A percentile compares a stretch with the other conserved stretches of the same genome.
Evolutionary conservation across 2,329 filamentous ascomycete genomes (phyloP).

Genomic region (Fusarium hainanense): DNA sequence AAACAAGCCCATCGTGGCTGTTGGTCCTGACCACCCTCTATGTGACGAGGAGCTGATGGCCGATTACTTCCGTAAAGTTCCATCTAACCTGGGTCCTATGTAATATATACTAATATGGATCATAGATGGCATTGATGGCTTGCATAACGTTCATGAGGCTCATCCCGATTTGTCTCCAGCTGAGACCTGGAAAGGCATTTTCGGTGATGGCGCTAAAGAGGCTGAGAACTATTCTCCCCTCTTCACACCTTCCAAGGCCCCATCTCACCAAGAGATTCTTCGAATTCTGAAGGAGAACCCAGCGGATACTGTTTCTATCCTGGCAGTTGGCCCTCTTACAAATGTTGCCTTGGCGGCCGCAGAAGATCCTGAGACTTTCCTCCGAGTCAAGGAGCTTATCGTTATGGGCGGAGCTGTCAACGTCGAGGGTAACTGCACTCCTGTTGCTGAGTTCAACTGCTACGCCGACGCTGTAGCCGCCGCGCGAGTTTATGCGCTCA

Average conservation of each 20-base stretch:
- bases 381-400: slow-evolving; percentile 88
- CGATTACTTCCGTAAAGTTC: slow-evolving; percentile 85
- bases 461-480: slow-evolving; percentile 87
- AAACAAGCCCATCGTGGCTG: slow-evolving; percentile 83
- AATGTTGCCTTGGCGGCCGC: slow-evolving; percentile 91
- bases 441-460: slow-evolving; percentile 93
- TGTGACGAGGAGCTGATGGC: slow-evolving; percentile 83
- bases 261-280: slow-evolving; percentile 89
- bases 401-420: slow-evolving; percentile 94
- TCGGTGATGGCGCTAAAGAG: slow-evolving; percentile 57
- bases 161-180: slow-evolving; percentile 79
- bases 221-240: slow-evolving; percentile 61
- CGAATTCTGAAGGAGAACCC: slow-evolving; percentile 85
- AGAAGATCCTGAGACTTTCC: slow-evolving; percentile 88
- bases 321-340: slow-evolving; percentile 91
- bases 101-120: slow-evolving; percentile 15
- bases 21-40: slow-evolving; percentile 87
- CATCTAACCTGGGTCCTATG: neutral
- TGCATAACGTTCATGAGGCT: slow-evolving; percentile 79
- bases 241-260: slow-evolving; percentile 81
- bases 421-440: slow-evolving; percentile 83
- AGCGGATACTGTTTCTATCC: slow-evolving; percentile 85
- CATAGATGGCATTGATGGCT: slow-evolving; percentile 78
- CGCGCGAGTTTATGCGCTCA: slow-evolving; percentile 81
- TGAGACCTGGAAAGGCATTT: slow-evolving; percentile 79